Conservation (phyloP, 1,284 basidiomycete species). For the Peniophora sp. region DNA sequence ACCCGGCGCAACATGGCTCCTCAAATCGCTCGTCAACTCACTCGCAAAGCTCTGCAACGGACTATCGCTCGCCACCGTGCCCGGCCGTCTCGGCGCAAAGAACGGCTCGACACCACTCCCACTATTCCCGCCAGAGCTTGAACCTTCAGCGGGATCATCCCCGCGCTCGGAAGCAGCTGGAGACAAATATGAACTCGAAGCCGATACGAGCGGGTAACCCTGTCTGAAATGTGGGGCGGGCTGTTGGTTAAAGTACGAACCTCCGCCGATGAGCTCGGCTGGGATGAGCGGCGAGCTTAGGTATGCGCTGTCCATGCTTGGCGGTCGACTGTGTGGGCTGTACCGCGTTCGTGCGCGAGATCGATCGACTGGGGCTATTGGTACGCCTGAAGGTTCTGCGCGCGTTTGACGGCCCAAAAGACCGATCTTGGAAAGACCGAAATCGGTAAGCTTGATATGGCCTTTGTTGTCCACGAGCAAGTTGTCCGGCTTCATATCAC, state of each 20-base stretch:
- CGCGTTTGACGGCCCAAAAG: constrained; percentile 93
- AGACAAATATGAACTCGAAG: constrained; percentile 54
- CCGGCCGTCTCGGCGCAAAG: constrained; percentile 33
- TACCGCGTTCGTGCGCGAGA: constrained; percentile 39
- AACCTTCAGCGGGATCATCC: constrained; percentile 81
- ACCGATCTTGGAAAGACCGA: constrained; percentile 96
- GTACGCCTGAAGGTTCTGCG: not conserved
- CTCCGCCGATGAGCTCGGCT: constrained; percentile 46
- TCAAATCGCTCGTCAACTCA: constrained; percentile 75
- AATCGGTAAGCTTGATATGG: constrained; percentile 96
- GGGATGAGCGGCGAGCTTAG: constrained; percentile 64
- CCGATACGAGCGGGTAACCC: constrained; percentile 21
- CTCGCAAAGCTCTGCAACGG: constrained; percentile 76
- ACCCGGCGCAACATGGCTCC: constrained; percentile 51
- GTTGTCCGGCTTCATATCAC: constrained; percentile 98
- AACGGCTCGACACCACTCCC: constrained; percentile 43
- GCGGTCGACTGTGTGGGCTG: constrained; percentile 63
- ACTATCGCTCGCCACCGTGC: constrained; percentile 51
- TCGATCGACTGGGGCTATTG: constrained; percentile 36
- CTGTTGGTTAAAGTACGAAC: constrained; percentile 78
- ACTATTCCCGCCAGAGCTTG: constrained; percentile 56
- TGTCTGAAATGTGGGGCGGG: constrained; percentile 44
- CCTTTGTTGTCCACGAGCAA: constrained; percentile 94
- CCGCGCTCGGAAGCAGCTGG: constrained; percentile 25
- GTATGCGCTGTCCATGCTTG: constrained; percentile 80